Evolutionary conservation across 805 yeast genomes (phyloP), one percentile per base, ranked within the genome.

Genomic region (Lipomyces spencermartinsiae): DNA sequence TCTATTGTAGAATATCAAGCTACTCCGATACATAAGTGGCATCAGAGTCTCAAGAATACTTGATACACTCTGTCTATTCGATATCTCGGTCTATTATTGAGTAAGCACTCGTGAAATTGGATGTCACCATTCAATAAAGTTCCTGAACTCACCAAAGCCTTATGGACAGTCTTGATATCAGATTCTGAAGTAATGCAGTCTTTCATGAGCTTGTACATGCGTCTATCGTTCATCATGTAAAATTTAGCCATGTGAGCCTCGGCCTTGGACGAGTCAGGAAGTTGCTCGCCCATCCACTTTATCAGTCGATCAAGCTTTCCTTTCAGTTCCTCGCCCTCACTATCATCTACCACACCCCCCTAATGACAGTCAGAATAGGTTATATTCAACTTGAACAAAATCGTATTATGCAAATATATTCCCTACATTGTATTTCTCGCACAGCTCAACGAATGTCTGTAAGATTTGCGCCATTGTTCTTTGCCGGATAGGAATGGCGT

Each of bases 401-500:
- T 77, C 76, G 9, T 22, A 16, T 25, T 19, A 25, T 9, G n/a
- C 43, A 51, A 35, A 56, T 19, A n/a, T 56, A 9, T 19, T 64
- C 1, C 78, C 80, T 16, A 78, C 79, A 49, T 81, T 78, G 69
- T 78, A 80, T 34, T 80, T 76, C 64, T 87, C 89, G 33, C 86
- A 80, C 58, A 85, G 78, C 16, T 82, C 82, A 12, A 89, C 66
- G 63, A 84, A 83, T 66, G 85, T 85, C 1, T 72, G 68, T 7
- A 91, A 63, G 0, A 86, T 91, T 1, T 79, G 76, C 1, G 90
- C 79, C 34, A 86, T 76, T 71, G 88, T 89, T 60, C 83, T 82
- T 75, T 92, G 97, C 61, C 97, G 83, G 73, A 83, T 85, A 61
- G 86, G 83, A 49, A 91, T 85, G 0, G 97, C 94, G 67, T 82